Conservation (phyloP, 495 filamentous ascomycete species). For the Cercophora newfieldiana region DNA sequence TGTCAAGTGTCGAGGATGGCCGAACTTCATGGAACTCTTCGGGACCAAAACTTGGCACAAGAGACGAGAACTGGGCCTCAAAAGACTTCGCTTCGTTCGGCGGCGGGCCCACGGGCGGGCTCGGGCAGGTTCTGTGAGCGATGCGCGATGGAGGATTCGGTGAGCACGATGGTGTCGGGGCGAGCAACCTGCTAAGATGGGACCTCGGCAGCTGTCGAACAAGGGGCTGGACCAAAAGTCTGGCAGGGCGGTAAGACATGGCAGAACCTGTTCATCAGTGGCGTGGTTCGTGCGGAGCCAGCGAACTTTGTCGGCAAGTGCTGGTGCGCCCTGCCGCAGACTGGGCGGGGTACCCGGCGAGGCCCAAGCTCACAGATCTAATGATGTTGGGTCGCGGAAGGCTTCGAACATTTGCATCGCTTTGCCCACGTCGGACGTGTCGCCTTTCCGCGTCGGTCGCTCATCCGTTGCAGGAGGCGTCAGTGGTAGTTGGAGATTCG, state of each 20-base stretch:
- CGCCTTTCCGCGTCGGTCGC: conserved; percentile 3
- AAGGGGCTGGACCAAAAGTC: conserved; percentile 14
- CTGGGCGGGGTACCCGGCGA: too few species aligned
- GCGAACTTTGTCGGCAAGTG: too few species aligned
- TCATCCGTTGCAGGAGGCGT: conserved; percentile 16
- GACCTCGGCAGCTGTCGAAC: conserved; percentile 16
- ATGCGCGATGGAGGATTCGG: conserved; percentile 5
- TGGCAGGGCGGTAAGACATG: conserved; percentile 15
- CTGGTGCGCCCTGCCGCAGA: too few species aligned
- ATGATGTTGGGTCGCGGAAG: conserved; percentile 6
- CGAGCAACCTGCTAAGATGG: conserved; percentile 11
- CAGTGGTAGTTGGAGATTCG: conserved; percentile 3
- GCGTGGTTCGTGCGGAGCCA: too few species aligned
- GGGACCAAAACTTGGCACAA: too few species aligned
- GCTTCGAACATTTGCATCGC: conserved; percentile 17
- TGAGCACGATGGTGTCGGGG: conserved; percentile 8
- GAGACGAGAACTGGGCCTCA: too few species aligned
- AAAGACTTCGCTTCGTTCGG: too few species aligned
- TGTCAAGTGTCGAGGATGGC: too few species aligned
- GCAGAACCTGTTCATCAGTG: conserved; percentile 14
- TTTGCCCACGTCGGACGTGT: conserved; percentile 9
- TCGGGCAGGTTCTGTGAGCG: too few species aligned
- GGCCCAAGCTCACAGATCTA: not conserved
- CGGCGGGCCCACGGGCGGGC: too few species aligned
- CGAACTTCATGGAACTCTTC: too few species aligned